These are phyloP conservation scores for Monilinia polystroma DNA, from an alignment of 2,329 filamentous ascomycete genomes.

Conservation along the genomic window DNA sequence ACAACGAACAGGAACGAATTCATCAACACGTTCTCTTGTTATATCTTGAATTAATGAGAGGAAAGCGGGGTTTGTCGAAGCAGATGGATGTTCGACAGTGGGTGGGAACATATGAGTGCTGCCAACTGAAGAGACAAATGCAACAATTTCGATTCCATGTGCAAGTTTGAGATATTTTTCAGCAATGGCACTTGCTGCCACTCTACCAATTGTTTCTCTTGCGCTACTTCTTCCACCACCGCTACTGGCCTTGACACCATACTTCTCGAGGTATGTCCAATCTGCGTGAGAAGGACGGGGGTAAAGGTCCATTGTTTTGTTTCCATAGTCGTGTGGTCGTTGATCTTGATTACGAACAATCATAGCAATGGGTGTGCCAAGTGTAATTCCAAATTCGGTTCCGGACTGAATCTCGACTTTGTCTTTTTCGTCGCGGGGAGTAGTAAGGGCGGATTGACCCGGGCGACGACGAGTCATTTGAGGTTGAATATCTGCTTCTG, in stretches of 20 bases:
- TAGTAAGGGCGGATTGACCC: constrained; percentile 86
- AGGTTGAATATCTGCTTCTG: constrained; percentile 85
- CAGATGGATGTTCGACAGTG: constrained; percentile 63
- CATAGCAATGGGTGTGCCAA: constrained; percentile 88
- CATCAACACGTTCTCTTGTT: constrained; percentile 74
- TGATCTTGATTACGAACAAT: constrained; percentile 91
- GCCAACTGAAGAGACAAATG: constrained; percentile 86
- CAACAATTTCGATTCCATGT: constrained; percentile 86
- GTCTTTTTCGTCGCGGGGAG: constrained; percentile 90
- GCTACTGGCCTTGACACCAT: constrained; percentile 86
- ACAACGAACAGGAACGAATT: constrained; percentile 82
- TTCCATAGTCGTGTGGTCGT: constrained; percentile 85
- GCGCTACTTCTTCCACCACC: constrained; percentile 89
- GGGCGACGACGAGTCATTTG: constrained; percentile 89
- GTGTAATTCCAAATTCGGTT: constrained; percentile 82
- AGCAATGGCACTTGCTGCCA: constrained; percentile 87
- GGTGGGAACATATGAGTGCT: constrained; percentile 74
- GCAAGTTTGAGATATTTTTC: constrained; percentile 85
- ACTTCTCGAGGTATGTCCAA: constrained; percentile 97
- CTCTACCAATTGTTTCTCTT: constrained; percentile 91
- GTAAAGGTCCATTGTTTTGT: constrained; percentile 85
- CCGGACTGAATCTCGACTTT: constrained; percentile 89
- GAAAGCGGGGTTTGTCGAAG: constrained; percentile 76
- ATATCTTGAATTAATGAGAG: constrained; percentile 70
- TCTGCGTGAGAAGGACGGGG: constrained; percentile 92